These are phyloP conservation scores for Colletotrichum tropicale DNA, from an alignment of 2,329 filamentous ascomycete genomes.

Conservation along the genomic window DNA sequence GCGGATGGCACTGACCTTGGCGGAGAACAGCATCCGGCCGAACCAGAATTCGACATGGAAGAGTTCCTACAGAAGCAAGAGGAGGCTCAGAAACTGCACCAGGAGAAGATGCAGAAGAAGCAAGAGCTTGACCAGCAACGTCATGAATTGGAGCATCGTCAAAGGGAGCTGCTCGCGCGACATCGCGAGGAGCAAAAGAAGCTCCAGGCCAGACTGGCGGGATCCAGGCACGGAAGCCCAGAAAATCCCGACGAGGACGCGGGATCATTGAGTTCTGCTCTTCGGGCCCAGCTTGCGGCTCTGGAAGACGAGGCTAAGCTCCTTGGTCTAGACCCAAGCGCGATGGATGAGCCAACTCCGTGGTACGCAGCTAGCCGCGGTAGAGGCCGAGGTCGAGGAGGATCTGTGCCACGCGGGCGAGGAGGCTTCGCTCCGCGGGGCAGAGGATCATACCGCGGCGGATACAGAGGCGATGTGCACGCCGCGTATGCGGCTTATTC, in stretches of 20 bases:
- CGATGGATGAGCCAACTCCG: slow-evolving; percentile 45
- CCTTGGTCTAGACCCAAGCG: slow-evolving; percentile 69
- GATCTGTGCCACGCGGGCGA: slow-evolving; percentile 33
- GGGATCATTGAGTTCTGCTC: slow-evolving; percentile 52
- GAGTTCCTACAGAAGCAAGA: slow-evolving; percentile 72
- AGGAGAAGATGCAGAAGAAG: slow-evolving; percentile 67
- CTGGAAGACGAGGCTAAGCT: slow-evolving; percentile 75
- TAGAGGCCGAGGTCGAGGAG: slow-evolving; percentile 47
- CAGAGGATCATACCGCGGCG: slow-evolving; percentile 44
- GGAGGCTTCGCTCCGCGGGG: slow-evolving; percentile 38
- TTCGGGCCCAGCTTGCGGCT: slow-evolving; percentile 75
- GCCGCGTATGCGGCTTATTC: slow-evolving; percentile 67
- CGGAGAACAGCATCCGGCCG: slow-evolving; percentile 24
- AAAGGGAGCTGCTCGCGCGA: slow-evolving; percentile 64
- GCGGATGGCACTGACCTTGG: slow-evolving; percentile 23
- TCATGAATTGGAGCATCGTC: slow-evolving; percentile 68
- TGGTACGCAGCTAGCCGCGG: slow-evolving; percentile 29
- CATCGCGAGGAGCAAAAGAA: slow-evolving; percentile 70
- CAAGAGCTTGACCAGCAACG: slow-evolving; percentile 66
- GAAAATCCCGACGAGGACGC: slow-evolving; percentile 19
- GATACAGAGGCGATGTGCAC: slow-evolving; percentile 48
- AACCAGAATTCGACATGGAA: slow-evolving; percentile 69
- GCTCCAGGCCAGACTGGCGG: slow-evolving; percentile 65
- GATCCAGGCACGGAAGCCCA: slow-evolving; percentile 43
- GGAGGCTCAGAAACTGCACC: slow-evolving; percentile 72